Base-by-base conservation (phyloP, 495 filamentous ascomycete species). In the Aspergillus heteromorphus region DNA sequence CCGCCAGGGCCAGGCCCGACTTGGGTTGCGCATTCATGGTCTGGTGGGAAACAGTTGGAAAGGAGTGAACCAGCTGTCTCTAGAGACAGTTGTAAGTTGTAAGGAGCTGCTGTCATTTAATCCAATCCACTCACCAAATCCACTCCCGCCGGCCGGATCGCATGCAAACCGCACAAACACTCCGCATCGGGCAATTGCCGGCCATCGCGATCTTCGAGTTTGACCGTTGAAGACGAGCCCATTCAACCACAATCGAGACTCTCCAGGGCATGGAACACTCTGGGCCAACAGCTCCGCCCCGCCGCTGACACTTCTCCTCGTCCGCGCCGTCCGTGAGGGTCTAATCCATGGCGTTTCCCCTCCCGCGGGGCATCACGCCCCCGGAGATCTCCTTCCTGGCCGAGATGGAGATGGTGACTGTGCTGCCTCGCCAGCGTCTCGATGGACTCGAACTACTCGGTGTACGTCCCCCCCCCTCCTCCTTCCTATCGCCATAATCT, bases 351-450 rank as follows among this genome's bases (percentile, higher is more conserved):
- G 91, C 91, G 27, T 83, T 92, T 51, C 88, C 88, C 50, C 76
- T 92, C 31, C 88, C 86, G 21, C 82, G 86, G 56, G 91, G 91
- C 72, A 82, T 96, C 19, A 89, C 88, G 53, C 90, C 92, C 53
- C 74, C 87, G 58, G 93, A 98, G 74, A 86, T 96, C 40, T 88
- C 91, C 62, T 98, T 97, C 70, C 80, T 97, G 42, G 95, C 92
- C 69, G 93, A 98, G 73, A 96, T 96, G 89, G 91, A 96, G 71
- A 80, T 87, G 62, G 87, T 98, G 42, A 96, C 92, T 1, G 81
- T 98, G 10, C 82, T 97, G 38, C 93, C 93, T 50, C 89, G 93
- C 27, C 92, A 97, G 68, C 83, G 87, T 51, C 82, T 97, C 43
- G 91, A 97, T 57, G 83, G 83, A 48, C 85, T 97, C 40, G 75